Evolutionary conservation across 129 eudicot species (phyloP).

Genomic region (Calendula officinalis): DNA sequence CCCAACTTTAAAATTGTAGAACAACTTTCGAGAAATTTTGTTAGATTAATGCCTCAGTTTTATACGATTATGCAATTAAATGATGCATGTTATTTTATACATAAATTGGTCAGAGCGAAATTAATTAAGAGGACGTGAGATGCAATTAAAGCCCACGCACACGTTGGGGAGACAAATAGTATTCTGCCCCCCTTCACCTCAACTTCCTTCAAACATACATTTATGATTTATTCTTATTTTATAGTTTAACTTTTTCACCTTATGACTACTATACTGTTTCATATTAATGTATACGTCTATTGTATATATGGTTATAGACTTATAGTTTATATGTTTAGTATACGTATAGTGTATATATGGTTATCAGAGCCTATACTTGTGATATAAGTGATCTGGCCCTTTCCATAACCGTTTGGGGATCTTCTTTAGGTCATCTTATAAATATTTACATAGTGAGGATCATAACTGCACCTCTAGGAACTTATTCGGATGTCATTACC

Average conservation of each 20-base stretch:
- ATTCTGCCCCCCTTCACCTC: constrained; percentile 30
- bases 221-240: constrained; percentile 21
- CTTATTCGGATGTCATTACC: too few relatives aligned
- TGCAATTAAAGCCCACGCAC: constrained; percentile 44
- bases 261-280: too few relatives aligned
- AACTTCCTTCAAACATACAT: constrained; percentile 32
- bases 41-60: neutral
- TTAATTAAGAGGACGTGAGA: constrained; percentile 40
- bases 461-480: too few relatives aligned
- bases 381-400: too few relatives aligned
- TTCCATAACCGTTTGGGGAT: too few relatives aligned
- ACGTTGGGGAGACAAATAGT: constrained; percentile 50
- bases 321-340: too few relatives aligned
- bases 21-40: neutral
- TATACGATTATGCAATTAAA: constrained; percentile 5
- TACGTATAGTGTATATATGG: too few relatives aligned
- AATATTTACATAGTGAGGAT: too few relatives aligned
- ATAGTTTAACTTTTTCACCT: neutral
- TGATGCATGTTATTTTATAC: constrained; percentile 1
- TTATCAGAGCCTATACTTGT: too few relatives aligned
- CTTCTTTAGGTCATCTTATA: too few relatives aligned
- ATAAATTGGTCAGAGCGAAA: constrained; percentile 12
- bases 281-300: too few relatives aligned
- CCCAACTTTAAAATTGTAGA: constrained; percentile 1
- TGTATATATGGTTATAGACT: too few relatives aligned